phyloP scores from a whole-genome alignment of 2,329 filamentous ascomycete genomes.

The Parastagonospora avenae region DNA sequence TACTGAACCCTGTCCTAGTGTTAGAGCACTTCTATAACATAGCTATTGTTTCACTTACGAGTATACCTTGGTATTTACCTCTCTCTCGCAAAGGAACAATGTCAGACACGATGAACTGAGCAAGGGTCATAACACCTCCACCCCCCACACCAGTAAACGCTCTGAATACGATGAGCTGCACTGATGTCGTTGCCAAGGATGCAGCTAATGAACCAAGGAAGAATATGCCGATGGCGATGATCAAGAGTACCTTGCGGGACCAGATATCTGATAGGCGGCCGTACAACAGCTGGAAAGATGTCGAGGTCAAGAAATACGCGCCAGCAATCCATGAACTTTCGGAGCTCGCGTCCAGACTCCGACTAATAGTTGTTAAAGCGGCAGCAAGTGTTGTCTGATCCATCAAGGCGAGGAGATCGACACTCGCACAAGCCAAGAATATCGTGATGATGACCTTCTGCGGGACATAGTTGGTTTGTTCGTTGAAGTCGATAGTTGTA shows the following conservation, averaged over 20 bases:
- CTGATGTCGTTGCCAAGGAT: slow-evolving; percentile 59
- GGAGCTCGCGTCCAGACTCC: slow-evolving; percentile 46
- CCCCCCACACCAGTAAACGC: slow-evolving; percentile 65
- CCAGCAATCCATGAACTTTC: slow-evolving; percentile 64
- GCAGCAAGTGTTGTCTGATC: slow-evolving; percentile 30
- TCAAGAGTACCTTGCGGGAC: slow-evolving; percentile 54
- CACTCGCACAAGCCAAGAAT: slow-evolving; percentile 29
- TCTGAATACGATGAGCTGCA: slow-evolving; percentile 62
- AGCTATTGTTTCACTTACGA: slow-evolving; percentile 7
- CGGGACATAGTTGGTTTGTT: slow-evolving; percentile 29
- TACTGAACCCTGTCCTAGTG: slow-evolving; percentile 38
- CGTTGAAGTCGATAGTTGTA: slow-evolving; percentile 17
- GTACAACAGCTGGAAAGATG: slow-evolving; percentile 69
- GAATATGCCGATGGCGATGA: slow-evolving; percentile 54
- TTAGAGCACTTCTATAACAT: background rate
- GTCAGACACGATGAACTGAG: slow-evolving; percentile 47
- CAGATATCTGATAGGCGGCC: slow-evolving; percentile 67
- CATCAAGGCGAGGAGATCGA: slow-evolving; percentile 26
- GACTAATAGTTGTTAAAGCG: slow-evolving; percentile 23
- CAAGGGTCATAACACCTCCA: slow-evolving; percentile 60
- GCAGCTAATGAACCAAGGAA: slow-evolving; percentile 62
- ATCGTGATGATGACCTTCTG: slow-evolving; percentile 26
- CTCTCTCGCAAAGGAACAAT: slow-evolving; percentile 45
- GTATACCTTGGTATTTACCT: slow-evolving; percentile 47
- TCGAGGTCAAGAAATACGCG: slow-evolving; percentile 62